phyloP scores from a whole-genome alignment of 306 rosid species.

The Prunus mira region DNA sequence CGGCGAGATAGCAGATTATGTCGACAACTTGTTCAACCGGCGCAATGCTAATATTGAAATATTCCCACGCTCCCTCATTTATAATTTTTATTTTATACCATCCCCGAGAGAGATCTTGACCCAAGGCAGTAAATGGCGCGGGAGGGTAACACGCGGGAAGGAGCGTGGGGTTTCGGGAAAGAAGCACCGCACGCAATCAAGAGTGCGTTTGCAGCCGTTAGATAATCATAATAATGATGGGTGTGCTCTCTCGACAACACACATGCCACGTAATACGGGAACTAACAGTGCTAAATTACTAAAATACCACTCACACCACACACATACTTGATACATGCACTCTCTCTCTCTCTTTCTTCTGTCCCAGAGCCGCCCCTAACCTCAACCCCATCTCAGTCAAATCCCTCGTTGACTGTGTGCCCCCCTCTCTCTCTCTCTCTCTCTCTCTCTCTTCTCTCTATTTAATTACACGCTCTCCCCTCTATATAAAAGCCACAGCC shows the following conservation, averaged over 20 bases:
- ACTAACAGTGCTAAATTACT: conserved; percentile 28
- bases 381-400: conserved; percentile 46
- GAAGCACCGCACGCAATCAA: conserved; percentile 24
- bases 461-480: conserved; percentile 6
- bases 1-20: conserved; percentile 23
- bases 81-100: too few relatives aligned
- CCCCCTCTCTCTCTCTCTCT: neutral
- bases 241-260: conserved; percentile 39
- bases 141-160: neutral
- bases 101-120: neutral
- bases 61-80: conserved; percentile 1
- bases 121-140: neutral
- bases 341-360: too few relatives aligned
- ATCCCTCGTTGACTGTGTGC: conserved; percentile 49
- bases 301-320: conserved; percentile 25
- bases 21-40: conserved; percentile 29
- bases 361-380: conserved; percentile 39
- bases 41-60: neutral
- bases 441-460: conserved; percentile 3
- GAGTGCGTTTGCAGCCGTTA: conserved; percentile 34
- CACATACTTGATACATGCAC: neutral
- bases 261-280: conserved; percentile 70
- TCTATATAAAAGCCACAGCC: conserved; percentile 38
- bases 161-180: neutral
- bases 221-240: conserved; percentile 28